Percentiles rank a stretch among this genome's conserved stretches.
Conservation (phyloP, 805 yeast species). For the Cyberlindnera meyerae region DNA sequence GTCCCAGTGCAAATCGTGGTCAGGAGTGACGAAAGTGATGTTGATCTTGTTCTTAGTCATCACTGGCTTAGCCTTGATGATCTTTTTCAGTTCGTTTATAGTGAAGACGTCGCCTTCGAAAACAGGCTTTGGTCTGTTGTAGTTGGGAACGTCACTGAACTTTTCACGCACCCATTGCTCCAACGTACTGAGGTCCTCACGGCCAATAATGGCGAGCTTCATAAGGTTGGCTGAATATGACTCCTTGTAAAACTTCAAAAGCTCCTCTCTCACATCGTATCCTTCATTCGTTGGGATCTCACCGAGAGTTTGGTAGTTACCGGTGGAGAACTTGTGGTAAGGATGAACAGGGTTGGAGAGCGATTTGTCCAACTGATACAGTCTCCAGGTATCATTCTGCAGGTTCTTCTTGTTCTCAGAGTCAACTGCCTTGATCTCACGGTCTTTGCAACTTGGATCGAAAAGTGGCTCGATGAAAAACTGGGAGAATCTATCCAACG, state of each 20-base stretch:
- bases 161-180: conserved; percentile 63
- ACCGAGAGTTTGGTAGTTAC: conserved; percentile 73
- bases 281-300: conserved; percentile 56
- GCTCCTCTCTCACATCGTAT: conserved; percentile 73
- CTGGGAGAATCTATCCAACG: conserved; percentile 88
- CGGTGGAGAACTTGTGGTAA: conserved; percentile 83
- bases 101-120: conserved; percentile 48
- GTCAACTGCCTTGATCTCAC: conserved; percentile 93
- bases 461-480: conserved; percentile 87
- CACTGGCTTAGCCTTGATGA: conserved; percentile 72
- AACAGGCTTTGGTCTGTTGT: conserved; percentile 25
- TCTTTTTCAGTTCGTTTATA: conserved; percentile 42
- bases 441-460: conserved; percentile 66
- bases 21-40: conserved; percentile 73
- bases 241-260: conserved; percentile 65
- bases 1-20: conserved; percentile 61
- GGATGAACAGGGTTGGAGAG: conserved; percentile 76
- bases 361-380: conserved; percentile 77
- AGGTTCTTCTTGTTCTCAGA: conserved; percentile 93
- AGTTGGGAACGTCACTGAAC: conserved; percentile 60
- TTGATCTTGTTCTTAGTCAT: conserved; percentile 71
- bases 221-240: conserved; percentile 83
- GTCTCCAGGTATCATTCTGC: conserved; percentile 86
- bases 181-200: conserved; percentile 69
- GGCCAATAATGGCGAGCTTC: conserved; percentile 82